Conservation (phyloP, 2,329 filamentous ascomycete genomes). For the Diaporthe helianthi region DNA sequence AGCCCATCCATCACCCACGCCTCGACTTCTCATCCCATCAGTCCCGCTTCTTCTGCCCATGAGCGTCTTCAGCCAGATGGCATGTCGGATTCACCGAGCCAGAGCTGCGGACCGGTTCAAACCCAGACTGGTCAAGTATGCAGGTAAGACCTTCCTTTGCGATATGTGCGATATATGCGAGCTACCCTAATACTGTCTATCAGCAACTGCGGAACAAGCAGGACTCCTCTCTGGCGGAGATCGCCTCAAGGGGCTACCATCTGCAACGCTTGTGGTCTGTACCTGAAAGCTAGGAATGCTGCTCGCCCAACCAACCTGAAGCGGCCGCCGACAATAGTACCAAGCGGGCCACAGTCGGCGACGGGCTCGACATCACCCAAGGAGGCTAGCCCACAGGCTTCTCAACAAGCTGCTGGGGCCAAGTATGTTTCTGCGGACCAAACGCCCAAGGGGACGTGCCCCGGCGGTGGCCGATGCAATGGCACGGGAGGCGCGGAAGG, state of each 20-base stretch:
- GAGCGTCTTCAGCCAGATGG: slow-evolving; percentile 29
- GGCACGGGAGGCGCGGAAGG: slow-evolving; percentile 94
- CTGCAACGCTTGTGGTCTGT: slow-evolving; percentile 96
- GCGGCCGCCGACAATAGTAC: slow-evolving; percentile 67
- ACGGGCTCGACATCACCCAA: slow-evolving; percentile 49
- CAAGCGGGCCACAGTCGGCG: slow-evolving; percentile 51
- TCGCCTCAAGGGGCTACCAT: slow-evolving; percentile 94
- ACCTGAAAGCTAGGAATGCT: slow-evolving; percentile 91
- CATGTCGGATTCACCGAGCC: slow-evolving; percentile 23
- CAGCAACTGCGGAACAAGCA: slow-evolving; percentile 94
- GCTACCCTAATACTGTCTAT: slow-evolving; percentile 35
- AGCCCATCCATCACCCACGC: slow-evolving; percentile 34
- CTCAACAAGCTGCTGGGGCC: slow-evolving; percentile 56
- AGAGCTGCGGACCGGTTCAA: slow-evolving; percentile 30
- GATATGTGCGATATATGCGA: slow-evolving; percentile 29
- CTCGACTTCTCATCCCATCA: slow-evolving; percentile 34
- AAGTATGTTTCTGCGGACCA: slow-evolving; percentile 82
- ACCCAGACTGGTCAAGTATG: slow-evolving; percentile 69
- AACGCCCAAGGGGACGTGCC: slow-evolving; percentile 84
- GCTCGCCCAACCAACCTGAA: slow-evolving; percentile 90
- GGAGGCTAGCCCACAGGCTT: slow-evolving; percentile 47
- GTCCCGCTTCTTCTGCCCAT: slow-evolving; percentile 30
- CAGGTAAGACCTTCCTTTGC: slow-evolving; percentile 60
- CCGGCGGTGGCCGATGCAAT: slow-evolving; percentile 93
- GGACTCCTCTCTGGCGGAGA: slow-evolving; percentile 92